phyloP scores from a whole-genome alignment of 2,329 filamentous ascomycete genomes.

The Hypoxylon sp. region DNA sequence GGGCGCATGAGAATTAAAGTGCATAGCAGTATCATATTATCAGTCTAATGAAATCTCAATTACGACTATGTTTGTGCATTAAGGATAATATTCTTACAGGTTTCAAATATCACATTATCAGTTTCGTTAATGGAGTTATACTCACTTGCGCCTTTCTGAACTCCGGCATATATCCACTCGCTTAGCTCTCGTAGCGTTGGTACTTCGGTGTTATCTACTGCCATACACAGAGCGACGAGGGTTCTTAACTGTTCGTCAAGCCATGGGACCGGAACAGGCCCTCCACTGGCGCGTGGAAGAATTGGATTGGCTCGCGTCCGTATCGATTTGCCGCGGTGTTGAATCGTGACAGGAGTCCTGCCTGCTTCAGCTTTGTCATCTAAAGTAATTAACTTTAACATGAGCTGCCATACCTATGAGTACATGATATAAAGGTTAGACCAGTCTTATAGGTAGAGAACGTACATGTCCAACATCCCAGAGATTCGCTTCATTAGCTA shows the following conservation, averaged over 20 bases:
- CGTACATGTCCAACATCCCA: slow-evolving; percentile 18
- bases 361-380: not conserved
- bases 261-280: slow-evolving; percentile 11
- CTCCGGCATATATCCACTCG: slow-evolving; percentile 2
- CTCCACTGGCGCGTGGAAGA: not conserved
- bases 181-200: slow-evolving; percentile 4
- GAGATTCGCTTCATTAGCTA: slow-evolving; percentile 8
- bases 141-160: not conserved
- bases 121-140: slow-evolving; percentile 1
- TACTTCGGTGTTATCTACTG: not conserved
- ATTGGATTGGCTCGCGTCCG: slow-evolving; percentile 7
- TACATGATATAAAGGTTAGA: not conserved
- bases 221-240: slow-evolving; percentile 16
- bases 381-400: slow-evolving; percentile 21
- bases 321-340: slow-evolving; percentile 3
- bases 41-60: not conserved
- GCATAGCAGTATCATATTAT: too few relatives aligned
- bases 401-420: slow-evolving; percentile 15
- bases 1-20: too few relatives aligned
- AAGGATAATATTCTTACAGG: not conserved
- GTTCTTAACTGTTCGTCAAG: slow-evolving; percentile 22
- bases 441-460: not conserved
- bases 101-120: not conserved
- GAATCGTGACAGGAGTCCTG: not conserved
- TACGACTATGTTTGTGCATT: not conserved